phyloP scores from a whole-genome alignment of 148 eudicot genomes.

The Nyssa sinensis region DNA sequence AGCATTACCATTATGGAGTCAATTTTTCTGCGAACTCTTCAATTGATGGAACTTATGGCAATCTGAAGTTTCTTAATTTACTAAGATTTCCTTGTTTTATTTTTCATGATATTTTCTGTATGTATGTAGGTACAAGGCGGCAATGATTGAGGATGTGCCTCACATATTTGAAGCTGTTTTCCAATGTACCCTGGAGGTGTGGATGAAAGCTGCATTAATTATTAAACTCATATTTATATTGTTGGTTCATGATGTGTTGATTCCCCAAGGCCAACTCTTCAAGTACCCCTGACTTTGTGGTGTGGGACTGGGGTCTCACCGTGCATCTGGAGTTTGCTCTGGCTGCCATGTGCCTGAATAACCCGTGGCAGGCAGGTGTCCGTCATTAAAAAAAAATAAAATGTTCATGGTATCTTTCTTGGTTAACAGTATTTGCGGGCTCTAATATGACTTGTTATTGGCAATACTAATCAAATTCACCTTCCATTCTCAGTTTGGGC shows the following conservation, averaged over 20 bases:
- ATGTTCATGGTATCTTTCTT: background rate
- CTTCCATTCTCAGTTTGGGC: background rate
- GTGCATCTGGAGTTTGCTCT: too few relatives aligned
- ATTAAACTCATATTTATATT: background rate
- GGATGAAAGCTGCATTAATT: background rate
- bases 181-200: constrained; percentile 95
- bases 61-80: background rate
- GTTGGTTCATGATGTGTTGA: background rate
- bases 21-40: background rate
- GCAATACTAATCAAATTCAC: too few relatives aligned
- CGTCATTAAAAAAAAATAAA: too few relatives aligned
- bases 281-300: too few relatives aligned
- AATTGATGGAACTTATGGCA: background rate
- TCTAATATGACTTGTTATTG: too few relatives aligned
- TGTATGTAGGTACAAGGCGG: constrained; percentile 67
- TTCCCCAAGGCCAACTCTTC: too few relatives aligned
- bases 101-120: background rate
- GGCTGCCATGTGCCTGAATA: too few relatives aligned
- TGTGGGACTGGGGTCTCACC: too few relatives aligned
- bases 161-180: constrained; percentile 95
- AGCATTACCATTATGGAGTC: background rate
- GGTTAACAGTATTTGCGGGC: background rate
- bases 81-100: background rate
- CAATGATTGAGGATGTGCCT: constrained; percentile 94
- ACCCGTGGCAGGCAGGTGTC: too few relatives aligned